phyloP scores from a whole-genome alignment of 1,284 basidiomycete genomes.

The Mycena sp. region DNA sequence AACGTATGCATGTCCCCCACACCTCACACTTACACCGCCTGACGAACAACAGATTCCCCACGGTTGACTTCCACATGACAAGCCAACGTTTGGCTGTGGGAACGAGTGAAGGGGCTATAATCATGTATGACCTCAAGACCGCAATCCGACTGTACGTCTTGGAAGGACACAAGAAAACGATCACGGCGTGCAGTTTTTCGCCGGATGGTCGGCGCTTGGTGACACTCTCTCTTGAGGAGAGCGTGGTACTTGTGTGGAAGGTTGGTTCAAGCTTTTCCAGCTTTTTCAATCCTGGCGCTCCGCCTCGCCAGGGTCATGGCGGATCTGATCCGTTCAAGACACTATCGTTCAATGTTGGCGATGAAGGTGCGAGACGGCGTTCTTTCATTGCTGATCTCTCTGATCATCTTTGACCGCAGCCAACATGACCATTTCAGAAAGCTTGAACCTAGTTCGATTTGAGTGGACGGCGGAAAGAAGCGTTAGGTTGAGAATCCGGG shows the following conservation, averaged over 20 bases:
- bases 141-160: constrained; percentile 95
- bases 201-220: constrained; percentile 92
- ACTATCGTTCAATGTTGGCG: constrained; percentile 78
- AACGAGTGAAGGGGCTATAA: constrained; percentile 90
- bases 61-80: constrained; percentile 88
- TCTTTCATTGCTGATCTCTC: not conserved
- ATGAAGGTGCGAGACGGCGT: constrained; percentile 59
- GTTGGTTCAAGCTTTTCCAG: constrained; percentile 87
- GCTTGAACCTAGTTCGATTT: constrained; percentile 79
- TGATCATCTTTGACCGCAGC: constrained; percentile 49
- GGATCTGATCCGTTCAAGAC: constrained; percentile 88
- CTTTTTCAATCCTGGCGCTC: constrained; percentile 91
- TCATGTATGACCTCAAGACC: constrained; percentile 98
- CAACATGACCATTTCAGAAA: constrained; percentile 75
- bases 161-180: constrained; percentile 85
- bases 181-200: constrained; percentile 89
- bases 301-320: constrained; percentile 87
- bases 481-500: constrained; percentile 83
- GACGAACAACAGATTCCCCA: constrained; percentile 77
- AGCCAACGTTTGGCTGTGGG: constrained; percentile 94
- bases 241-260: constrained; percentile 88
- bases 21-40: not conserved
- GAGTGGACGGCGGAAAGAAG: constrained; percentile 87
- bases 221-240: constrained; percentile 88
- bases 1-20: constrained; percentile 64